Base-by-base conservation (phyloP, 2,329 filamentous ascomycete species). In the Penicillium oxalicum region DNA sequence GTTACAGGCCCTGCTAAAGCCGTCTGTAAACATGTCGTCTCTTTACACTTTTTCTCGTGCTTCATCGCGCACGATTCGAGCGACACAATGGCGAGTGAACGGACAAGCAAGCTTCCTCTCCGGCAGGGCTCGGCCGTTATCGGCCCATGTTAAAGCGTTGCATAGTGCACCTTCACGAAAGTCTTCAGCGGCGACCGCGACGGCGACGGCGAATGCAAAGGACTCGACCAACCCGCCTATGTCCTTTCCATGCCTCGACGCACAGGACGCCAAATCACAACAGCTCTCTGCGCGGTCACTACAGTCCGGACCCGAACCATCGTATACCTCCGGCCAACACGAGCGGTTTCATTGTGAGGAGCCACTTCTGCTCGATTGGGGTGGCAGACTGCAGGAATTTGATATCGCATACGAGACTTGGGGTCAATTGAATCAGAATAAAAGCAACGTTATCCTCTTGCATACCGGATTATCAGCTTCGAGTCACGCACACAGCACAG, bases 381-480 rank as follows among this genome's bases (percentile, higher is more conserved):
- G 93, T 52, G 93, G 93, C 45, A 80, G 91, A n/a, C 73, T 98
- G 33, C 87, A 86, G 12, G 83, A 90, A 59, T 97, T 95, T 64
- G 82, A 90, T 9, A 48, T 97, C 51, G 91, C 91, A 18, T 96
- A 95, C 69, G 91, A 97, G 70, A 86, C 88, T 0, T 97, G 91
- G 91, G 91, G 91, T 2, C 73, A 74, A 32, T 74, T 95, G 66
- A 95, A 95, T 63, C 72, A 77, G 13, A 83, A 90, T 69, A 86
- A 80, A 69, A 88, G 82, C 64, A 98, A 98, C 68, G 90, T 84
- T 4, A 93, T 98, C 53, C 78, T 98, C 7, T 74, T 98, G 2
- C 90, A 97, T 67, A 98, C 93, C 0, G 93, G 93, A 7, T 78
- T 98, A 4, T 96, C 91, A 0, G 93, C 93, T n/a, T 96, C 91